phyloP scores from a whole-genome alignment of 2,329 filamentous ascomycete species.

The Fusarium buxicola region DNA sequence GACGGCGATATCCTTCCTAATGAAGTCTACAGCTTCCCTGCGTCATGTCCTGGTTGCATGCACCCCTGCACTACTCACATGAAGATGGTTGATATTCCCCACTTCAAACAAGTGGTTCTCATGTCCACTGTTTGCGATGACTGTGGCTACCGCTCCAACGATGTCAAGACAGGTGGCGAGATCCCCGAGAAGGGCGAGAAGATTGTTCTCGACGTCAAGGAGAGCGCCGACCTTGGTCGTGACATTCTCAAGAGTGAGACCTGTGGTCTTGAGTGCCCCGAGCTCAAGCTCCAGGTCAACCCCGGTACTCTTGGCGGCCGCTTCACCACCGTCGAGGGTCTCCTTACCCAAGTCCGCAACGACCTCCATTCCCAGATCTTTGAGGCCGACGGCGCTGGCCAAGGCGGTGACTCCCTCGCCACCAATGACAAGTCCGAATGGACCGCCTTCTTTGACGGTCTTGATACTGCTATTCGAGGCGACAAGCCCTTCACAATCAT shows the following conservation, averaged over 20 bases:
- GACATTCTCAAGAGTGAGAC: slow-evolving; percentile 98
- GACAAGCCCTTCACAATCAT: slow-evolving; percentile 84
- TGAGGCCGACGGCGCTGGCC: slow-evolving; percentile 69
- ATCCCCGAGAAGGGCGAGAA: slow-evolving; percentile 87
- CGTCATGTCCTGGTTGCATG: slow-evolving; percentile 90
- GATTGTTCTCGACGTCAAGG: slow-evolving; percentile 81
- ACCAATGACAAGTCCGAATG: slow-evolving; percentile 75
- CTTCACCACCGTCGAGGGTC: slow-evolving; percentile 96
- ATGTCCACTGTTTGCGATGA: slow-evolving; percentile 94
- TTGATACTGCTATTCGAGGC: slow-evolving; percentile 83
- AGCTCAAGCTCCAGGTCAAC: slow-evolving; percentile 88
- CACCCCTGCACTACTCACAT: slow-evolving; percentile 91
- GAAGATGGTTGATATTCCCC: slow-evolving; percentile 98
- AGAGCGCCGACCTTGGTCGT: slow-evolving; percentile 79
- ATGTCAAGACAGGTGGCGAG: slow-evolving; percentile 96
- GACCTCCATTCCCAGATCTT: slow-evolving; percentile 92
- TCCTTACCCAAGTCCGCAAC: slow-evolving; percentile 90
- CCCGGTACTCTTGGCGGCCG: slow-evolving; percentile 94
- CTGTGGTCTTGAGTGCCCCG: slow-evolving; percentile 86
- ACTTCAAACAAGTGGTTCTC: slow-evolving; percentile 97
- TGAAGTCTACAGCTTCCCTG: slow-evolving; percentile 92
- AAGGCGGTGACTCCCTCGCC: slow-evolving; percentile 83
- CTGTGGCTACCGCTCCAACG: slow-evolving; percentile 95
- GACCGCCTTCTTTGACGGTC: slow-evolving; percentile 81
- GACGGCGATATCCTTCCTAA: slow-evolving; percentile 90